phyloP scores from a whole-genome alignment of 2,329 filamentous ascomycete genomes.

The Aspergillus bombycis region DNA sequence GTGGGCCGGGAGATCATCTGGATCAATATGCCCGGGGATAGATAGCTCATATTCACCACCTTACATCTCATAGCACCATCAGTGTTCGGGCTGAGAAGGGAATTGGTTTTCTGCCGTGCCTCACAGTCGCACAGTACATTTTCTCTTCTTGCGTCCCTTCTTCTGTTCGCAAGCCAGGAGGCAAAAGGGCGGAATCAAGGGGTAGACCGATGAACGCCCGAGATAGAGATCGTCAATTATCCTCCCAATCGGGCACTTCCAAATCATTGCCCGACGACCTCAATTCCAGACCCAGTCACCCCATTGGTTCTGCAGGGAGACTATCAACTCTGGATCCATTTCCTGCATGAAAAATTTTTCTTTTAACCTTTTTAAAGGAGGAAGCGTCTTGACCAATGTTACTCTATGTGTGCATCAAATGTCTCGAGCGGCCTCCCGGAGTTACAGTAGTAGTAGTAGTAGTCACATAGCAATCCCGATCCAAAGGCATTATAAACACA shows the following conservation, averaged over 20 bases:
- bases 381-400: not conserved
- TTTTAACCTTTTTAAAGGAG: not conserved
- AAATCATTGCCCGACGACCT: not conserved
- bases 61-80: not conserved
- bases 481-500: not conserved
- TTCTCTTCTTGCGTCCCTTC: too few relatives aligned
- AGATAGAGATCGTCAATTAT: slow-evolving; percentile 19
- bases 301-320: not conserved
- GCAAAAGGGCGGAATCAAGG: slow-evolving; percentile 12
- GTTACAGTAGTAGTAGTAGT: not conserved
- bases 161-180: not conserved
- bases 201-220: slow-evolving; percentile 3
- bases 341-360: not conserved
- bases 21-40: not conserved
- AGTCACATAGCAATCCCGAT: not conserved
- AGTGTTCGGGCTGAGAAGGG: not conserved
- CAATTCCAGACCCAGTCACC: not conserved
- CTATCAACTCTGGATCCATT: not conserved
- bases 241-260: not conserved
- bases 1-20: slow-evolving; percentile 4
- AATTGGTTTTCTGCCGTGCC: not conserved
- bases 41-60: not conserved
- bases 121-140: not conserved
- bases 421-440: not conserved
- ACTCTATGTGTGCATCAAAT: not conserved